These are phyloP conservation scores for Lactarius psammicola DNA, from an alignment of 768 basidiomycete species.

Conservation along the genomic window DNA sequence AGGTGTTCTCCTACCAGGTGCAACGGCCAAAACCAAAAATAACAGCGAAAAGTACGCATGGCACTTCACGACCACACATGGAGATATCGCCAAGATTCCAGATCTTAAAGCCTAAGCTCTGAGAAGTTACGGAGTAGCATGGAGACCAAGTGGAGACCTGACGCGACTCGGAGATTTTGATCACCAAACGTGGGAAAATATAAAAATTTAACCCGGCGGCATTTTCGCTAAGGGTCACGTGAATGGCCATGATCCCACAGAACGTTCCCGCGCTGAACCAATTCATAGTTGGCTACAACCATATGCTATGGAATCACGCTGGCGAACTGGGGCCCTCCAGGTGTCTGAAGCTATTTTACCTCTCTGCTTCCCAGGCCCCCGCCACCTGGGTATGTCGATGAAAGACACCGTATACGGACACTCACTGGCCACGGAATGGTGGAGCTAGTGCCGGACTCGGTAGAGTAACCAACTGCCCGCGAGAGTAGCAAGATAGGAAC, in stretches of 20 bases:
- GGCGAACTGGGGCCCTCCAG: neutral
- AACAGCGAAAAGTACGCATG: neutral
- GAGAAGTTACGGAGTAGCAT: neutral
- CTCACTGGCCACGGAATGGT: neutral
- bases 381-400: neutral
- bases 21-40: neutral
- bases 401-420: neutral
- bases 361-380: neutral
- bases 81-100: neutral
- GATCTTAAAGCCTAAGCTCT: neutral
- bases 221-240: neutral
- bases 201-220: neutral
- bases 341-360: neutral
- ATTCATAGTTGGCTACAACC: neutral
- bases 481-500: neutral
- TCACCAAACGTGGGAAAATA: neutral
- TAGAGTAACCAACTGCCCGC: neutral
- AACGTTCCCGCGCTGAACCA: too few species aligned
- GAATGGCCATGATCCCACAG: neutral
- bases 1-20: neutral
- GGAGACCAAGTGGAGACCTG: neutral
- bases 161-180: neutral
- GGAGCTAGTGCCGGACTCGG: neutral
- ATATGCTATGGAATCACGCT: neutral
- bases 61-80: neutral